These are phyloP conservation scores for Gossypium rotundifolium DNA, from an alignment of 345 rosid genomes.

Conservation along the genomic window DNA sequence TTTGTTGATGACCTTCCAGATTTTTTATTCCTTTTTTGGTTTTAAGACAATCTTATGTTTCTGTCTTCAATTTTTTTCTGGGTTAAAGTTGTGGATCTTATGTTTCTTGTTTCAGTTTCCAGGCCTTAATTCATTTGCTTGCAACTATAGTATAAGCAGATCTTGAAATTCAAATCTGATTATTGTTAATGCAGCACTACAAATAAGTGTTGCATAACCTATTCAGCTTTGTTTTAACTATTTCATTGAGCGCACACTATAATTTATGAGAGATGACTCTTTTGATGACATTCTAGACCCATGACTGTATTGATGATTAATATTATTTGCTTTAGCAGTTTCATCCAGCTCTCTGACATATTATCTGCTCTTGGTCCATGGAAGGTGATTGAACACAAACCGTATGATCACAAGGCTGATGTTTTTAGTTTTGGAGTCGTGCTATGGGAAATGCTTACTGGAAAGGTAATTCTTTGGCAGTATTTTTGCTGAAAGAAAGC, in stretches of 20 bases:
- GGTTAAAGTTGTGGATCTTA: background rate
- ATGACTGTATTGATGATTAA: background rate
- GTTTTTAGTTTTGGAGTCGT: conserved; percentile 60
- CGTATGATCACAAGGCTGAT: conserved; percentile 58
- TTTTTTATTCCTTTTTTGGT: background rate
- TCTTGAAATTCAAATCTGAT: conserved; percentile 6
- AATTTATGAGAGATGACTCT: background rate
- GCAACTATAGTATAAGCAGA: background rate
- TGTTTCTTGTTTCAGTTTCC: conserved; percentile 1
- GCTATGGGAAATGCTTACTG: conserved; percentile 65
- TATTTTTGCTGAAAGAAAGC: background rate
- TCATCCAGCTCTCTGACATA: conserved; percentile 14
- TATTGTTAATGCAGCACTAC: background rate
- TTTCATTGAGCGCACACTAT: background rate
- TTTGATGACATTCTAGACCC: background rate
- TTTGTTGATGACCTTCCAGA: background rate
- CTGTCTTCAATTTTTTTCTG: background rate
- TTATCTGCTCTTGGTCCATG: conserved; percentile 20
- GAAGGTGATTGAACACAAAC: conserved; percentile 65
- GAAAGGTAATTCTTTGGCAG: conserved; percentile 37
- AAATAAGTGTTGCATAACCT: background rate
- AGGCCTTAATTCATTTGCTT: conserved; percentile 8
- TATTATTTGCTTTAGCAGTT: conserved; percentile 8
- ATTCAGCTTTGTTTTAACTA: background rate
- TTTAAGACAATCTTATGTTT: background rate